A percentile compares a stretch with the other conserved stretches of the same genome.
Evolutionary conservation across 352 stramenopile species (phyloP).

Genomic region (Phytophthora sp.): DNA sequence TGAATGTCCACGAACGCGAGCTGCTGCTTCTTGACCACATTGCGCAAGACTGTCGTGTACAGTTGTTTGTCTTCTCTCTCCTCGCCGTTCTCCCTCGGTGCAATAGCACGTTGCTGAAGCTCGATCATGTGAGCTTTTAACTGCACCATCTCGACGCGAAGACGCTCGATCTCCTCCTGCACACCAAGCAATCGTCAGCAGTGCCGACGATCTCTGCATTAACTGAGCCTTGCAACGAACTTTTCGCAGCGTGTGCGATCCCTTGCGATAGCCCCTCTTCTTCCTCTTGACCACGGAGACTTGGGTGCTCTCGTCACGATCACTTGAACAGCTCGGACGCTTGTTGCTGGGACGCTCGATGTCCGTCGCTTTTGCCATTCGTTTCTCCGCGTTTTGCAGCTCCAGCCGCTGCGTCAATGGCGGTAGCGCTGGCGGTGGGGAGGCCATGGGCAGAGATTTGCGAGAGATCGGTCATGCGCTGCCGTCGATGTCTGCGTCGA

Average conservation of each 20-base stretch:
- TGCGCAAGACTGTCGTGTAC: slow-evolving; percentile 19
- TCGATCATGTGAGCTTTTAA: slow-evolving; percentile 21
- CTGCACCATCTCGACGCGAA: slow-evolving; percentile 14
- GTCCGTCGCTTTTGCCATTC: too few relatives aligned
- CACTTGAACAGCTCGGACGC: too few relatives aligned
- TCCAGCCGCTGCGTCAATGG: too few relatives aligned
- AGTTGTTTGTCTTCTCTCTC: slow-evolving; percentile 1
- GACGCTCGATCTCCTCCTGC: slow-evolving; percentile 26
- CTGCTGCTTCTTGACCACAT: slow-evolving; percentile 26
- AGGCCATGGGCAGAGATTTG: too few relatives aligned
- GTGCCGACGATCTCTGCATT: not conserved
- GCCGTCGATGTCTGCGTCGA: too few relatives aligned
- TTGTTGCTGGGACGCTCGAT: not conserved
- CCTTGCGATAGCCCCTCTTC: slow-evolving; percentile 29
- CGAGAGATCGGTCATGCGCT: too few relatives aligned
- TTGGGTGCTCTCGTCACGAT: too few relatives aligned
- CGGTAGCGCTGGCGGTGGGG: too few relatives aligned
- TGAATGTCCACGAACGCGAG: slow-evolving; percentile 25
- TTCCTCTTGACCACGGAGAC: too few relatives aligned
- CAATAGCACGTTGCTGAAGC: slow-evolving; percentile 23
- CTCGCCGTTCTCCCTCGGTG: not conserved
- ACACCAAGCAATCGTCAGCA: too few relatives aligned
- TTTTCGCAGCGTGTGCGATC: slow-evolving; percentile 31
- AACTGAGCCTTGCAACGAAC: slow-evolving; percentile 7
- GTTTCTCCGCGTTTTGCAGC: too few relatives aligned